phyloP scores from a whole-genome alignment of 352 stramenopile species.

The Phytophthora podocarpi region DNA sequence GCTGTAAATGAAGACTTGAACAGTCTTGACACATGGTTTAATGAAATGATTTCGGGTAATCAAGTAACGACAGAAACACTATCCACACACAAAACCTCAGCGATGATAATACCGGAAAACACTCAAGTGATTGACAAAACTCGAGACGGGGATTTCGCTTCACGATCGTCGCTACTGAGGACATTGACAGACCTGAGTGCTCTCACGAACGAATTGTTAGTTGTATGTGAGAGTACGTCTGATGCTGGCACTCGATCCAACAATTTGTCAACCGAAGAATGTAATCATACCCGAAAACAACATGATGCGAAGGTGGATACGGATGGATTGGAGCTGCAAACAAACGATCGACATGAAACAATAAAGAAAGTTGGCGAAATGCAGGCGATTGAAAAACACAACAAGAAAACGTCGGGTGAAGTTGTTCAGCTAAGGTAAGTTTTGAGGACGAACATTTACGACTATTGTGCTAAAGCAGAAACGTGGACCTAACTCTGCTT shows the following conservation, averaged over 20 bases:
- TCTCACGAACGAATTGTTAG: slow-evolving; percentile 29
- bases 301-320: neutral
- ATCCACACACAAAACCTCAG: no score
- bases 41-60: slow-evolving; percentile 38
- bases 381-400: neutral
- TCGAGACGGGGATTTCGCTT: slow-evolving; percentile 1
- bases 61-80: neutral
- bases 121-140: neutral
- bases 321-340: neutral
- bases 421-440: slow-evolving; percentile 26
- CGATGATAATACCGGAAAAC: neutral
- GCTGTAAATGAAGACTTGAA: slow-evolving; percentile 49
- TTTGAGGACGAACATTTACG: no score
- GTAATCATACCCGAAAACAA: neutral
- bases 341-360: neutral
- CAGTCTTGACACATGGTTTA: slow-evolving; percentile 61
- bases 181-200: slow-evolving; percentile 19
- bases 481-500: neutral
- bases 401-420: slow-evolving; percentile 3
- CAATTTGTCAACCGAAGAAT: neutral
- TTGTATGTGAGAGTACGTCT: slow-evolving; percentile 12
- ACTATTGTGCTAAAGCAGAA: no score
- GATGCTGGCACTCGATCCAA: neutral
- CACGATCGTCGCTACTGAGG: slow-evolving; percentile 17
- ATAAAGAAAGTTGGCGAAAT: neutral